phyloP scores from a whole-genome alignment of 257 asterid genomes.

The Ballota nigra region DNA sequence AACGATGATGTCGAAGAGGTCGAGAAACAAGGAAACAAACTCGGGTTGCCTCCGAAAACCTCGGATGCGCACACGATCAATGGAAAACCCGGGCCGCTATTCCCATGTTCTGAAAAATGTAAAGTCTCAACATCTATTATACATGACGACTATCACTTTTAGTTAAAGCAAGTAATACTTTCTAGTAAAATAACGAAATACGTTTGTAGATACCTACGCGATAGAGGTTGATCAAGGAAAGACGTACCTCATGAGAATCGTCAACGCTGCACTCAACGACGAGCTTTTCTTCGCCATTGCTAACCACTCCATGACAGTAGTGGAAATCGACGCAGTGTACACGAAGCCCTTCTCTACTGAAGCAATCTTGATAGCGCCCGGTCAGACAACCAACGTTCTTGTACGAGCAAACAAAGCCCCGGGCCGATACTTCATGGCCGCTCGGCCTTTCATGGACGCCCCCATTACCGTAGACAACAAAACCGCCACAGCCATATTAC shows the following conservation, averaged over 20 bases:
- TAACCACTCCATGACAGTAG: constrained; percentile 54
- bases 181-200: background rate
- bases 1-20: constrained; percentile 53
- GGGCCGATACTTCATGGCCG: constrained; percentile 50
- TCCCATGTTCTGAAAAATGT: constrained; percentile 61
- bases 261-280: constrained; percentile 67
- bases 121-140: background rate
- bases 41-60: constrained; percentile 48
- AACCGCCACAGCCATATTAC: constrained; percentile 53
- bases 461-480: constrained; percentile 49
- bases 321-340: constrained; percentile 59
- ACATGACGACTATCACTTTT: background rate
- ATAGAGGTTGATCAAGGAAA: constrained; percentile 53
- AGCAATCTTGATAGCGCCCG: constrained; percentile 52
- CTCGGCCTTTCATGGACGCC: constrained; percentile 57
- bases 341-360: constrained; percentile 51
- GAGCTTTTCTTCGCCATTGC: constrained; percentile 62
- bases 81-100: constrained; percentile 67
- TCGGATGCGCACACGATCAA: constrained; percentile 65
- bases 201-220: constrained; percentile 45
- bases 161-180: background rate
- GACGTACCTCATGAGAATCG: constrained; percentile 52
- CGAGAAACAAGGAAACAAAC: constrained; percentile 44
- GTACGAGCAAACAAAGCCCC: constrained; percentile 41
- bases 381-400: constrained; percentile 60